phyloP scores from a whole-genome alignment of 352 stramenopile species.

The Aphanomyces stellatus region DNA sequence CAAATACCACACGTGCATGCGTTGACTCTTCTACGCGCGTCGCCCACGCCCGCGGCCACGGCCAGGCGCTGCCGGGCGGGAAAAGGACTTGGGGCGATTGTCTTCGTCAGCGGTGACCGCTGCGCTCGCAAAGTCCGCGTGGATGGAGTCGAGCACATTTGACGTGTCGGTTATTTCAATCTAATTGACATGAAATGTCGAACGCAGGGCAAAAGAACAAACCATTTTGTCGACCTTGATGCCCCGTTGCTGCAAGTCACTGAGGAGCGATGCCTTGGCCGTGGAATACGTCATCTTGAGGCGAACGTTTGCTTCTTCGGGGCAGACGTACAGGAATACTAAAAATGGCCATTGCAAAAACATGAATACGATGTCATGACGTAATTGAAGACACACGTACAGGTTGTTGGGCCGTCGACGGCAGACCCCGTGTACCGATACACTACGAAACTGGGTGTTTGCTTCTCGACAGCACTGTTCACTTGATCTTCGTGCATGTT shows the following conservation, averaged over 20 bases:
- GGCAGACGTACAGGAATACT: slow-evolving; percentile 89
- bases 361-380: too few species aligned
- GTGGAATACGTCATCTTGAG: slow-evolving; percentile 90
- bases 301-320: slow-evolving; percentile 74
- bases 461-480: slow-evolving; percentile 41
- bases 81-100: slow-evolving; percentile 63
- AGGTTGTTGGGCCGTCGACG: slow-evolving; percentile 25
- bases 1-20: background rate
- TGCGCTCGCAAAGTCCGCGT: slow-evolving; percentile 41
- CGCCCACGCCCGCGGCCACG: slow-evolving; percentile 48
- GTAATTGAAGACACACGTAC: slow-evolving; percentile 21
- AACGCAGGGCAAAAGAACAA: background rate
- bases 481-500: slow-evolving; percentile 27
- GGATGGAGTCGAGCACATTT: slow-evolving; percentile 56
- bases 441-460: slow-evolving; percentile 64
- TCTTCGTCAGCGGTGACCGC: slow-evolving; percentile 48
- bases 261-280: slow-evolving; percentile 77
- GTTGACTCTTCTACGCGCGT: slow-evolving; percentile 25
- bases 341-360: background rate
- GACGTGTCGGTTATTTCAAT: slow-evolving; percentile 66
- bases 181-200: slow-evolving; percentile 21
- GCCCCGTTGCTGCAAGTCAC: slow-evolving; percentile 45
- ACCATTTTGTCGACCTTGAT: slow-evolving; percentile 70
- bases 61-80: slow-evolving; percentile 56
- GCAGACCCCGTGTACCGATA: slow-evolving; percentile 54